phyloP scores from a whole-genome alignment of 1,139 yeast species.

The Blastobotrys apis region DNA sequence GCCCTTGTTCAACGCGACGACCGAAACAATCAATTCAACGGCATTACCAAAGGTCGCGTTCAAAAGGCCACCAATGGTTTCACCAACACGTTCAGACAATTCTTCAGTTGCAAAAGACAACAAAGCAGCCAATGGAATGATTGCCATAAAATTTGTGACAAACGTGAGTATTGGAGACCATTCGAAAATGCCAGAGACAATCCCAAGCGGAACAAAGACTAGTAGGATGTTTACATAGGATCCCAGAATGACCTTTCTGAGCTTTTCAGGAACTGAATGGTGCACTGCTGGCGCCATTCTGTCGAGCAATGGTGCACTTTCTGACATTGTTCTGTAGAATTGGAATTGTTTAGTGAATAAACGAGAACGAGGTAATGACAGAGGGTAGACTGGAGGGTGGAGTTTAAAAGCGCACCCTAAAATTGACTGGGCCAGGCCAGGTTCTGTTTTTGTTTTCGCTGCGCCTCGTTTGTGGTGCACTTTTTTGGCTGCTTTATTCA shows the following conservation, averaged over 20 bases:
- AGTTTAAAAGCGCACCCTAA: too few species aligned
- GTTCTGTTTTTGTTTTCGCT: too few species aligned
- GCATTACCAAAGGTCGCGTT: conserved; percentile 98
- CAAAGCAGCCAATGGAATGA: conserved; percentile 86
- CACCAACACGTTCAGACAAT: conserved; percentile 75
- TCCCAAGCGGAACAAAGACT: conserved; percentile 84
- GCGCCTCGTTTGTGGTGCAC: too few species aligned
- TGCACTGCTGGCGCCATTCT: not conserved
- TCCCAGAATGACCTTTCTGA: conserved; percentile 18
- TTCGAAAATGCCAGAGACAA: conserved; percentile 57
- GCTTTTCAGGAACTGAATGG: conserved; percentile 19
- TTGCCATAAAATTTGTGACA: conserved; percentile 77
- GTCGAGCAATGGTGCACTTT: conserved; percentile 5
- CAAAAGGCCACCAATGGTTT: conserved; percentile 80
- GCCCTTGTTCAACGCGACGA: conserved; percentile 79
- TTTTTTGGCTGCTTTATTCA: too few species aligned
- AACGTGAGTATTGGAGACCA: conserved; percentile 62
- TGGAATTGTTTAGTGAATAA: not conserved
- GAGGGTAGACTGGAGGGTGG: not conserved
- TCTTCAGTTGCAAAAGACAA: conserved; percentile 93
- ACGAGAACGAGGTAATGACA: not conserved
- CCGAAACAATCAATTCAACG: conserved; percentile 84
- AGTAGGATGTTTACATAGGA: conserved; percentile 76
- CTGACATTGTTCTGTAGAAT: conserved; percentile 6
- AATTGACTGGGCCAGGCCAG: too few species aligned